Evolutionary conservation across 306 rosid species (phyloP).

Genomic region (Fragaria iinumae): DNA sequence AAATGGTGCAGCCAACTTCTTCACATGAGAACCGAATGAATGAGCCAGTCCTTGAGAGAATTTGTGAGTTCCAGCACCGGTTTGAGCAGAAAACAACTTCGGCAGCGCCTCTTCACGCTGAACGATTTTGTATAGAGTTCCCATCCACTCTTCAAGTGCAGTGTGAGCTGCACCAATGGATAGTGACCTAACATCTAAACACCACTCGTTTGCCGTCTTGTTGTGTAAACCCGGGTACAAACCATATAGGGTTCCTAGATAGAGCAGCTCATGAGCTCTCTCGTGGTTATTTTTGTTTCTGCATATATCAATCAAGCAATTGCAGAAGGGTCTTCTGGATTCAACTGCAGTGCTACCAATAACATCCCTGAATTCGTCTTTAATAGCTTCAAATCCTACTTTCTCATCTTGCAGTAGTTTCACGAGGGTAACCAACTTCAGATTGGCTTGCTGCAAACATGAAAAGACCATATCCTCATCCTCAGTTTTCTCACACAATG

Average conservation of each 20-base stretch:
- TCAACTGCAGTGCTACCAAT: slow-evolving; percentile 52
- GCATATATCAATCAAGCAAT: slow-evolving; percentile 90
- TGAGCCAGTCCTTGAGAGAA: slow-evolving; percentile 75
- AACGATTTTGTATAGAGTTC: slow-evolving; percentile 61
- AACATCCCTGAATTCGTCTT: slow-evolving; percentile 62
- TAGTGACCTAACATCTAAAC: slow-evolving; percentile 79
- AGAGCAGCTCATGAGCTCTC: slow-evolving; percentile 91
- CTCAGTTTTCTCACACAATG: slow-evolving; percentile 48
- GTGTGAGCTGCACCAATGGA: slow-evolving; percentile 90
- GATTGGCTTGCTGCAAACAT: slow-evolving; percentile 72
- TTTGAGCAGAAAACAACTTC: slow-evolving; percentile 64
- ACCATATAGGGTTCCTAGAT: slow-evolving; percentile 80
- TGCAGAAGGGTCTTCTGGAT: slow-evolving; percentile 86
- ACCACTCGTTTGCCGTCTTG: slow-evolving; percentile 67
- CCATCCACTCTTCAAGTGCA: slow-evolving; percentile 94
- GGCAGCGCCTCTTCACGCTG: slow-evolving; percentile 64
- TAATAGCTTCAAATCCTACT: slow-evolving; percentile 54
- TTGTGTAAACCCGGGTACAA: slow-evolving; percentile 82
- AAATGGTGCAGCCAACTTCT: slow-evolving; percentile 75
- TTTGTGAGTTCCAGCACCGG: slow-evolving; percentile 75
- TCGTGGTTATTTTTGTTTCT: slow-evolving; percentile 54
- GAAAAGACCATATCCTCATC: slow-evolving; percentile 62
- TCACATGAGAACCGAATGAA: slow-evolving; percentile 76
- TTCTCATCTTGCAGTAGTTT: slow-evolving; percentile 46
- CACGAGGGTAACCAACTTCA: slow-evolving; percentile 59